These are phyloP conservation scores for Psidium guajava DNA, from an alignment of 345 rosid species.

Conservation along the genomic window DNA sequence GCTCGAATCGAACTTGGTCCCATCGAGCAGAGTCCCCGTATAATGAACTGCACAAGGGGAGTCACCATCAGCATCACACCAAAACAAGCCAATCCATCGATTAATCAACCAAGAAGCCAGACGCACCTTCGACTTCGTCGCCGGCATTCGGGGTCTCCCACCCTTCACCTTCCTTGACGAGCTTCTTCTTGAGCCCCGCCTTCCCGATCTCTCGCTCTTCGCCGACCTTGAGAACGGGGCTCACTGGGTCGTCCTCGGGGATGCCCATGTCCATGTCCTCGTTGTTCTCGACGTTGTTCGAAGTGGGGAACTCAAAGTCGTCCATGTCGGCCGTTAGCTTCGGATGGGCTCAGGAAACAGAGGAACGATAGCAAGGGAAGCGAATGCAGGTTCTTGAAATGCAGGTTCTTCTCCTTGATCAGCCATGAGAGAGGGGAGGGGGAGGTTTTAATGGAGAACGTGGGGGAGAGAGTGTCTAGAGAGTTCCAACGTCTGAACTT, in stretches of 20 bases:
- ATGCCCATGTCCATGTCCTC: constrained; percentile 12
- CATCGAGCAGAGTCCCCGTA: constrained; percentile 90
- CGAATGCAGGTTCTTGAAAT: not conserved
- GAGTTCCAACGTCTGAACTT: not conserved
- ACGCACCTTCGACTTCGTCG: constrained; percentile 37
- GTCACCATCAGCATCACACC: not conserved
- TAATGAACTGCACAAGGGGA: constrained; percentile 23
- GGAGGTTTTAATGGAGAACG: not conserved
- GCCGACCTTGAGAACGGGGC: constrained; percentile 9
- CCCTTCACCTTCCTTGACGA: constrained; percentile 29
- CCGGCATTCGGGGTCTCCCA: constrained; percentile 33
- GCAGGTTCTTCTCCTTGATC: not conserved
- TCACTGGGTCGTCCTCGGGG: constrained; percentile 4
- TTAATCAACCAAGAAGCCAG: not conserved
- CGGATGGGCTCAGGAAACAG: not conserved
- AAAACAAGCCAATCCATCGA: too few species aligned
- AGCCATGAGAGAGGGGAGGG: not conserved
- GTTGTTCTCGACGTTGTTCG: not conserved
- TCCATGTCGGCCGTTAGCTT: constrained; percentile 7
- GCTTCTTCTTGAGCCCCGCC: constrained; percentile 41
- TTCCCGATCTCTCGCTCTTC: constrained; percentile 42
- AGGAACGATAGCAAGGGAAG: not conserved
- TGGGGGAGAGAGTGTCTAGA: not conserved
- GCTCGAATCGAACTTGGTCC: constrained; percentile 89
- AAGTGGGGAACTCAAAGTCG: constrained; percentile 26